Evolutionary conservation across 2,329 filamentous ascomycete genomes (phyloP).

Genomic region (Cladobotryum mycophilum): DNA sequence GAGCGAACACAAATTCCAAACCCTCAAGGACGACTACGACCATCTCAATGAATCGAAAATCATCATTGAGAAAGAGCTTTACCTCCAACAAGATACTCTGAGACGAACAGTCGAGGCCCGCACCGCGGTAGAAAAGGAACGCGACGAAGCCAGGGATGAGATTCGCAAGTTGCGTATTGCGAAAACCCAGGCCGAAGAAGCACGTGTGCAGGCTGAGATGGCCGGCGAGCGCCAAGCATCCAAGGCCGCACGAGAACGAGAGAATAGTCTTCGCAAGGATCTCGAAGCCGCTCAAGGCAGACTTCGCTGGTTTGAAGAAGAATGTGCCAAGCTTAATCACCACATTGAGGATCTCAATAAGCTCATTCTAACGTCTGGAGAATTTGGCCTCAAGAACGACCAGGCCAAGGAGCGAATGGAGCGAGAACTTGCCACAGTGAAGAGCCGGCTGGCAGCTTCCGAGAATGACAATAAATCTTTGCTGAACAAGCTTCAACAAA

Average conservation of each 20-base stretch:
- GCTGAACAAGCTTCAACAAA: conserved; percentile 96
- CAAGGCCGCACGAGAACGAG: conserved; percentile 70
- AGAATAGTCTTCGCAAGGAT: conserved; percentile 70
- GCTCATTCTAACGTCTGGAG: conserved; percentile 80
- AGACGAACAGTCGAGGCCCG: conserved; percentile 79
- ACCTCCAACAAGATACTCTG: conserved; percentile 87
- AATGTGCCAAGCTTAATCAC: conserved; percentile 67
- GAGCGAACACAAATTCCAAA: conserved; percentile 78
- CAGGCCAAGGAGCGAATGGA: conserved; percentile 92
- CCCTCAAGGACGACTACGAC: conserved; percentile 78
- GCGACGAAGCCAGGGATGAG: conserved; percentile 82
- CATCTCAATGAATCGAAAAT: conserved; percentile 90
- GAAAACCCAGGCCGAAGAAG: conserved; percentile 79
- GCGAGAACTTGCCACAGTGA: conserved; percentile 83
- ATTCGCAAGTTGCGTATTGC: conserved; percentile 75
- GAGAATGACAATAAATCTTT: conserved; percentile 94
- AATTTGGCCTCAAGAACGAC: conserved; percentile 83
- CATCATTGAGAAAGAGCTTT: conserved; percentile 95
- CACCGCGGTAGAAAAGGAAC: conserved; percentile 73
- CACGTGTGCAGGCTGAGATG: conserved; percentile 74
- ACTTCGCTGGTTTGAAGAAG: conserved; percentile 71
- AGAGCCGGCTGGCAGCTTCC: conserved; percentile 80
- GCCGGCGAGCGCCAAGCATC: conserved; percentile 75
- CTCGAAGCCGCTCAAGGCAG: conserved; percentile 72
- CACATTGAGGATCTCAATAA: conserved; percentile 83